Base-by-base conservation (phyloP, 768 basidiomycete species). In the Phaffia tasmanica region DNA sequence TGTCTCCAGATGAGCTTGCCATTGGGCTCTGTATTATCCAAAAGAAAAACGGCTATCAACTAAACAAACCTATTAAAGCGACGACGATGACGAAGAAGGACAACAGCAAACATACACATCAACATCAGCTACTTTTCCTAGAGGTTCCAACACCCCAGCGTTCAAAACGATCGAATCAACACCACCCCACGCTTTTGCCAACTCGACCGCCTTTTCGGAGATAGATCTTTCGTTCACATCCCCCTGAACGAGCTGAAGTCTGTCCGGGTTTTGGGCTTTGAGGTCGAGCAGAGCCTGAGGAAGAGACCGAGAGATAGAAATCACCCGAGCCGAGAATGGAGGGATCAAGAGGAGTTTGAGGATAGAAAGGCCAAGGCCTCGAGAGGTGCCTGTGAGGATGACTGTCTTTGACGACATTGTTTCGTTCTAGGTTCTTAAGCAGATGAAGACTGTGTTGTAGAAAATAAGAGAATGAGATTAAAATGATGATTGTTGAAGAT, bases 221-320 rank as follows among this genome's bases (percentile, higher is more conserved):
- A 25, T 49, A 15, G 19, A 30, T 25, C 61, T 27, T 16, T 62
- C 54, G 4, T 27, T 18, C 30, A 67, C 66, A n/a, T 67, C 66
- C 1, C 66, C 66, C 55, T 35, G 54, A n/a, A 67, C 29, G 48
- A 62, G 19, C 55, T 62, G 48, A 35, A 67, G 25, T 49, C 60
- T 54, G 3, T 58, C 66, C 1, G 66, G 42, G 18, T 62, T 49
- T n/a, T 30, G 47, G 0, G 29, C 6, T 14, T 49, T n/a, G 48
- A 67, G 61, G 21, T 35, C 55, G 8, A 32, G 16, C 18, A 67
- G 66, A 30, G 53, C 66, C 16, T 46, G 30, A 7, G 66, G 46
- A 19, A 62, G 29, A 14, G 66, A 67, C 47, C 66, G 66, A 30
- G 66, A 67, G 48, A 67, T 46, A 47, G 47, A 55, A 25, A 63